Percentiles rank a stretch among this genome's conserved stretches.
These are phyloP conservation scores for Gaeumannomyces sp. DNA, from an alignment of 2,329 filamentous ascomycete species.

Conservation along the genomic window DNA sequence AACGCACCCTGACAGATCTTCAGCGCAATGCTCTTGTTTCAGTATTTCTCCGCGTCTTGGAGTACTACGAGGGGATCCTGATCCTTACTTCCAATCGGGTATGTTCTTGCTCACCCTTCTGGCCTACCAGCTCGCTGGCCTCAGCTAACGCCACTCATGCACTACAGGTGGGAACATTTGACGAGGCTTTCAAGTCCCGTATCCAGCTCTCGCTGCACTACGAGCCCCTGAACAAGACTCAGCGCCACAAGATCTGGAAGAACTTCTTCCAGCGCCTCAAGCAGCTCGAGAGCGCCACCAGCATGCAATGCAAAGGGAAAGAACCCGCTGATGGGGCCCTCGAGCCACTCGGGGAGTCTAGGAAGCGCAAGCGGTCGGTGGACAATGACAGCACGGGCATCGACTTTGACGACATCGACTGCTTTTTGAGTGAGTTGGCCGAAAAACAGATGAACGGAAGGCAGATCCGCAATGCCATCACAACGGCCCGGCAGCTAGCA, in stretches of 20 bases:
- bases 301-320: not conserved
- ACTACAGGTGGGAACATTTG: conserved; percentile 23
- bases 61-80: conserved; percentile 30
- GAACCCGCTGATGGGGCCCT: not conserved
- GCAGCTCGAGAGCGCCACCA: conserved; percentile 8
- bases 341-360: not conserved
- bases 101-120: not conserved
- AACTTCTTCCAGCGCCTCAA: conserved; percentile 9
- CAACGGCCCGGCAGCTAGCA: conserved; percentile 23
- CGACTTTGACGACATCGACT: conserved; percentile 15
- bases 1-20: conserved; percentile 25
- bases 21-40: conserved; percentile 30
- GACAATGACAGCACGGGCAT: not conserved
- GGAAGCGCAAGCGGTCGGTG: not conserved
- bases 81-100: conserved; percentile 27
- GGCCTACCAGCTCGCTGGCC: not conserved
- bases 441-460: conserved; percentile 28
- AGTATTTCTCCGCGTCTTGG: conserved; percentile 29
- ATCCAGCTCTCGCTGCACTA: conserved; percentile 29
- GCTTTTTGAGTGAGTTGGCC: conserved; percentile 24
- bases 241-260: conserved; percentile 16
- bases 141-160: too few species aligned
- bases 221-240: not conserved
- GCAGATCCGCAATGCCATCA: conserved; percentile 28
- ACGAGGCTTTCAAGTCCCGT: conserved; percentile 30